Percentiles rank a stretch among this genome's conserved stretches.
Conservation (phyloP, 2,329 filamentous ascomycete genomes). For the Incumbomyces lentus region DNA sequence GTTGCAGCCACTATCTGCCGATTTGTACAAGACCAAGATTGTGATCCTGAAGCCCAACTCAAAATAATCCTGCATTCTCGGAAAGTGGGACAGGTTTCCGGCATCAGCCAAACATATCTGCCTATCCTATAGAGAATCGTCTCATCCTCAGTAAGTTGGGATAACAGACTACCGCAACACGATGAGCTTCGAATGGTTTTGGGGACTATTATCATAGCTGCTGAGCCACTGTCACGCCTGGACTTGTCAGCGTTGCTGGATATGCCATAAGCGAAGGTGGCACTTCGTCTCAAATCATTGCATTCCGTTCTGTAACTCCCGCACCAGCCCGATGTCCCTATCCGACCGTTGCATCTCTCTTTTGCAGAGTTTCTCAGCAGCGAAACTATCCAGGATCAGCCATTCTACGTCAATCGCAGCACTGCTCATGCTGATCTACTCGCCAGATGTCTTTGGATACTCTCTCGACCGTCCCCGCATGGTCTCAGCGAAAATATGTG, state of each 20-base stretch:
- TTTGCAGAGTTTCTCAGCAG: slow-evolving; percentile 13
- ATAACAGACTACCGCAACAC: slow-evolving; percentile 2
- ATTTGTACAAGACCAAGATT: slow-evolving; percentile 20
- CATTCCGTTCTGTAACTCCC: slow-evolving; percentile 7
- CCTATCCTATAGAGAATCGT: slow-evolving; percentile 6
- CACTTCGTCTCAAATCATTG: neutral
- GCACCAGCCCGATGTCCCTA: neutral
- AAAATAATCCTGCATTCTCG: slow-evolving; percentile 5
- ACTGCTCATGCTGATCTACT: slow-evolving; percentile 3
- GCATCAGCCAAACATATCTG: slow-evolving; percentile 10
- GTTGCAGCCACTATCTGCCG: slow-evolving; percentile 22
- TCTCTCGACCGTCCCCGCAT: slow-evolving; percentile 3
- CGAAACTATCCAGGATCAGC: slow-evolving; percentile 6
- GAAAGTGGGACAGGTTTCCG: neutral
- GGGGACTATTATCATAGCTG: slow-evolving; percentile 8
- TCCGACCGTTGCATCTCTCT: slow-evolving; percentile 10
- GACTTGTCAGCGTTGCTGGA: slow-evolving; percentile 4
- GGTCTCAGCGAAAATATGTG: slow-evolving; percentile 12
- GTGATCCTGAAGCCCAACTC: slow-evolving; percentile 7
- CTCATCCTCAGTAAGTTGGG: neutral
- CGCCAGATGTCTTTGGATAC: slow-evolving; percentile 6
- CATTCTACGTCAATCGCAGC: slow-evolving; percentile 6
- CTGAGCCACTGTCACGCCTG: slow-evolving; percentile 8
- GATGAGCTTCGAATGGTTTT: slow-evolving; percentile 9
- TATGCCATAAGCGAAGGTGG: neutral